These are phyloP conservation scores for Vachellia pachyceras DNA, from an alignment of 306 rosid genomes.

Conservation along the genomic window DNA sequence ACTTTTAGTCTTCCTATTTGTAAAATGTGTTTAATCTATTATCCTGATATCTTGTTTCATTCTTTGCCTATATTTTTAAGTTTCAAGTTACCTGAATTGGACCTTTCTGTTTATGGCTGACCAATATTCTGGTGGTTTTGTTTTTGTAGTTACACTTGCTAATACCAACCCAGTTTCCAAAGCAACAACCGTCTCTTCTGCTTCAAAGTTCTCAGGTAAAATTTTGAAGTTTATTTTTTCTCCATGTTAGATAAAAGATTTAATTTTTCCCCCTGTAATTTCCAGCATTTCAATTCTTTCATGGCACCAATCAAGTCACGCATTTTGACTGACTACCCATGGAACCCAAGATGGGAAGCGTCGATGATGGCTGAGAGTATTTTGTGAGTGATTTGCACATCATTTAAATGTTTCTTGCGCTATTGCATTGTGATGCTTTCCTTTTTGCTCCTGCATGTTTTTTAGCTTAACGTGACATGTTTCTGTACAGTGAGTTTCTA, in stretches of 20 bases:
- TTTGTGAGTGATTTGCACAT: conserved; percentile 46
- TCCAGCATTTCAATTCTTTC: conserved; percentile 64
- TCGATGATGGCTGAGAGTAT: conserved; percentile 64
- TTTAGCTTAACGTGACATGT: conserved; percentile 17
- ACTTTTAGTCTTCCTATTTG: conserved; percentile 47
- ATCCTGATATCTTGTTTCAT: conserved; percentile 31
- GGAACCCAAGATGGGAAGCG: conserved; percentile 77
- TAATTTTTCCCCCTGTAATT: neutral
- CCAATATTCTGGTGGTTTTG: conserved; percentile 33
- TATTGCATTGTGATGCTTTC: neutral
- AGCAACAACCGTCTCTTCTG: conserved; percentile 75
- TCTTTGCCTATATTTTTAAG: neutral
- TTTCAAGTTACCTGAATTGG: conserved; percentile 2
- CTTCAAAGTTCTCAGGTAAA: conserved; percentile 98
- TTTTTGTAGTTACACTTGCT: conserved; percentile 67
- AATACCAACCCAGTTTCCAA: conserved; percentile 90
- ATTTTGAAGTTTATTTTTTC: neutral
- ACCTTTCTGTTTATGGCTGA: conserved; percentile 9
- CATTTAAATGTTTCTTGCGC: neutral
- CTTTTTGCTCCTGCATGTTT: neutral
- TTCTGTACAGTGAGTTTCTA: conserved; percentile 59
- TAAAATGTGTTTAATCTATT: conserved; percentile 20
- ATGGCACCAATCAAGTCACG: conserved; percentile 62
- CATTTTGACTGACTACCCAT: conserved; percentile 55
- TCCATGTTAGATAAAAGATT: neutral